Evolutionary conservation across 2,329 filamentous ascomycete genomes (phyloP), one percentile per base, ranked within the genome.

Genomic region (Trichophyton benhamiae): DNA sequence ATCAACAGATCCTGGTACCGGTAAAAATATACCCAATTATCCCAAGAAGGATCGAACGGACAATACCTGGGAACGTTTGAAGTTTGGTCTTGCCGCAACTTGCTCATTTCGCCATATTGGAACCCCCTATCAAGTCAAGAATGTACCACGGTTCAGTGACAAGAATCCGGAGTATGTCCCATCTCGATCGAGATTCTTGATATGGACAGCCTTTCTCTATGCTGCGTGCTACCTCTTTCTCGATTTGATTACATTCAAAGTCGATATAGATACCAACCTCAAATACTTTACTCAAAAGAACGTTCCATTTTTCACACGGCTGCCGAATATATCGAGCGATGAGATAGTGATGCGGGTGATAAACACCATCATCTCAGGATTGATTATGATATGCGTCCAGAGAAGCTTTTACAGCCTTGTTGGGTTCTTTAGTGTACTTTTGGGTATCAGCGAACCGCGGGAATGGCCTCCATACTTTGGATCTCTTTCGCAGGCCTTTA

Each of bases 381-480:
- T 53, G 7, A 30, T 15, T 5, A 30, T 53, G 22, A 53, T 25
- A 27, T 30, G 49, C 22, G 25, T 53, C n/a, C 49, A 53, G 22
- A 53, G 22, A n/a, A 25, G 49, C 13, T 7, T 11, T 15, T 53
- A 60, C 44, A 53, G 41, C 36, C 30, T 63, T 25, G 3, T 57
- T 22, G 33, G 52, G 22, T 59, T 46, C 5, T 5, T 60, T 4
- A 58, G 59, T n/a, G 61, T 60, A 2, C 52, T 59, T 36, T 33
- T 63, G 15, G 52, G 53, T 8, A 42, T 60, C 9, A 30, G 42
- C 8, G 53, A 58, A 7, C 58, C 61, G 41, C 52, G 58, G 15
- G 49, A 62, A 13, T 64, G 60, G 52, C 62, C 62, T 20, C 27
- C 30, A 8, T 9, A 58, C 15, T 64, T 53, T 20, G 62, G 62